phyloP scores from a whole-genome alignment of 179 eudicot species.

The Camellia oleifera region DNA sequence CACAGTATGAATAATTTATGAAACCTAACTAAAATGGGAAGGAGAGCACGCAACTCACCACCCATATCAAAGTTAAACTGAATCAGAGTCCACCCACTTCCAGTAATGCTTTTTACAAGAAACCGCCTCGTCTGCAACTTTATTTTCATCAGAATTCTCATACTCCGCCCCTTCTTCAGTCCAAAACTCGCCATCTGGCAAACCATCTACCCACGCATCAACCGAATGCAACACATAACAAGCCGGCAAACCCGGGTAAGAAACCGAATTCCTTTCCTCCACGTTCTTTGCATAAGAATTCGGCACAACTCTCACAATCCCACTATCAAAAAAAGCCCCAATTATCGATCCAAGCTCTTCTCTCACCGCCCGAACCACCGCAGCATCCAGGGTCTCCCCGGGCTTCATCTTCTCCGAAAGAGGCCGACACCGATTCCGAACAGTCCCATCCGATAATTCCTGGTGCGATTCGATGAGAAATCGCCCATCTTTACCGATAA shows the following conservation, averaged over 20 bases:
- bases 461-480: constrained; percentile 70
- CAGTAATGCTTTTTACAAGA: constrained; percentile 69
- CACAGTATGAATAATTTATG: neutral
- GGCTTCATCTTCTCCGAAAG: constrained; percentile 86
- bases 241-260: constrained; percentile 96
- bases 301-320: constrained; percentile 45
- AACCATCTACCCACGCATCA: constrained; percentile 73
- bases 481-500: constrained; percentile 19
- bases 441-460: constrained; percentile 68
- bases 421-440: constrained; percentile 53
- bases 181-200: constrained; percentile 76
- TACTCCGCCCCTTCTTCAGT: constrained; percentile 78
- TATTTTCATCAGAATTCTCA: constrained; percentile 31
- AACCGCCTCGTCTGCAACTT: constrained; percentile 43
- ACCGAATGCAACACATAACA: constrained; percentile 82
- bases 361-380: constrained; percentile 58
- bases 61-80: constrained; percentile 29
- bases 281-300: constrained; percentile 64
- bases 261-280: constrained; percentile 75
- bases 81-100: constrained; percentile 72
- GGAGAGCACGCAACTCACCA: constrained; percentile 33
- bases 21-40: neutral
- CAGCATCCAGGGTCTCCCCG: constrained; percentile 60
- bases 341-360: constrained; percentile 79
- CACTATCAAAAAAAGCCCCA: neutral